phyloP scores from a whole-genome alignment of 2,329 filamentous ascomycete genomes.

The Colletotrichum echinochloae region DNA sequence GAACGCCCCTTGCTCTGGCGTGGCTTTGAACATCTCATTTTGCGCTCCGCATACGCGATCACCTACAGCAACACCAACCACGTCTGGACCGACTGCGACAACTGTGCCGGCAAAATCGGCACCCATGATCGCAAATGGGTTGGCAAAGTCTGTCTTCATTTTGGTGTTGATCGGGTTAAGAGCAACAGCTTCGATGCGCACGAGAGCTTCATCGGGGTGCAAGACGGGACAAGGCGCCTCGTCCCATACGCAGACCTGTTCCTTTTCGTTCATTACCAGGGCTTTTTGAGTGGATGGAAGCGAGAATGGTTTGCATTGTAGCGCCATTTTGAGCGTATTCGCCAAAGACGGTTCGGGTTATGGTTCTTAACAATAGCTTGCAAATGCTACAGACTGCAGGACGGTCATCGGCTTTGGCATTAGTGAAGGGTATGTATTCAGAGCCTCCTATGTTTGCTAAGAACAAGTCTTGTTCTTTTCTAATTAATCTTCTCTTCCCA shows the following conservation, averaged over 20 bases:
- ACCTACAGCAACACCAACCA: constrained; percentile 40
- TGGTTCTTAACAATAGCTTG: not conserved
- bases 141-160: constrained; percentile 40
- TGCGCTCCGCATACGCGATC: constrained; percentile 46
- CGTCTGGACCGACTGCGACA: constrained; percentile 40
- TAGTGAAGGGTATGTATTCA: too few species aligned
- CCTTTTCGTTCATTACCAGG: not conserved
- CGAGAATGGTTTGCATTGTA: not conserved
- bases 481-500: too few species aligned
- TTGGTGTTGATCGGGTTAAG: constrained; percentile 49
- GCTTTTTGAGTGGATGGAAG: not conserved
- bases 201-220: not conserved
- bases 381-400: not conserved
- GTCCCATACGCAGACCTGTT: not conserved
- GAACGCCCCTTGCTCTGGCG: constrained; percentile 11
- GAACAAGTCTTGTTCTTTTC: too few species aligned
- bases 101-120: constrained; percentile 47
- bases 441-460: too few species aligned
- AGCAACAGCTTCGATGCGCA: constrained; percentile 42
- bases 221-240: not conserved
- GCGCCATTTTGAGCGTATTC: not conserved
- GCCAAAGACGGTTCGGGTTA: not conserved
- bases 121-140: constrained; percentile 41
- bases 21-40: constrained; percentile 27
- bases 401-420: not conserved